Base-by-base conservation (phyloP, 2,329 filamentous ascomycete genomes). In the Phialocephala sp. region DNA sequence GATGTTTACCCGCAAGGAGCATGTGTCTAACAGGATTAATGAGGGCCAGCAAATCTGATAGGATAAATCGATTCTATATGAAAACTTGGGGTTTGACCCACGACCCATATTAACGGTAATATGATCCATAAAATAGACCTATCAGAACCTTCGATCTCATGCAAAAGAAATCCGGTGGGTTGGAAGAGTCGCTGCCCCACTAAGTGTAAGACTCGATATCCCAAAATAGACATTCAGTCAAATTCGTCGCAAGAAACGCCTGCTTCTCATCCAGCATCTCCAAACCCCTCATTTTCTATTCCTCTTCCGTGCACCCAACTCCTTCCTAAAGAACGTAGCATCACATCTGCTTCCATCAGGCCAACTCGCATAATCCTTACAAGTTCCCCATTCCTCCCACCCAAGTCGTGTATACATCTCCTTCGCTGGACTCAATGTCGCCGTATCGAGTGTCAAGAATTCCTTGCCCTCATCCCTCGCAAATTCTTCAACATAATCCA, bases 301-400 rank as follows among this genome's bases (percentile, higher is more conserved):
- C 20, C 8, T 24, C n/a, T 50, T 50, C 4, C 45, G 2, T 8
- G 4, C 15, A 14, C 24, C 24, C 37, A 59, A 32, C 14, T 65
- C 63, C 52, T 61, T 65, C 27, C 58, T 43, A 39, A 65, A 65
- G 50, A 65, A 65, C 5, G 57, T 65, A 43, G 58, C 57, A 58
- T 65, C 63, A n/a, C 50, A 60, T 36, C 50, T 56, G 15, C 36
- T 65, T 5, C 63, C 63, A 60, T 65, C 63, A 4, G 63, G 45
- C 57, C 57, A 52, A 18, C 35, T 50, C 32, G 55, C 60, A 50
- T 66, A 66, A 12, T 43, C 47, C 35, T 43, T 57, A 60, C 64
- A 66, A 24, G 56, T 57, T 18, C 64, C 64, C 60, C 59, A 65
- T 36, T 66, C 64, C 41, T 66, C 60, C 64, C 64, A 66, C 0